phyloP scores from a whole-genome alignment of 2,329 filamentous ascomycete genomes.

The Pseudohalonectria lignicola region DNA sequence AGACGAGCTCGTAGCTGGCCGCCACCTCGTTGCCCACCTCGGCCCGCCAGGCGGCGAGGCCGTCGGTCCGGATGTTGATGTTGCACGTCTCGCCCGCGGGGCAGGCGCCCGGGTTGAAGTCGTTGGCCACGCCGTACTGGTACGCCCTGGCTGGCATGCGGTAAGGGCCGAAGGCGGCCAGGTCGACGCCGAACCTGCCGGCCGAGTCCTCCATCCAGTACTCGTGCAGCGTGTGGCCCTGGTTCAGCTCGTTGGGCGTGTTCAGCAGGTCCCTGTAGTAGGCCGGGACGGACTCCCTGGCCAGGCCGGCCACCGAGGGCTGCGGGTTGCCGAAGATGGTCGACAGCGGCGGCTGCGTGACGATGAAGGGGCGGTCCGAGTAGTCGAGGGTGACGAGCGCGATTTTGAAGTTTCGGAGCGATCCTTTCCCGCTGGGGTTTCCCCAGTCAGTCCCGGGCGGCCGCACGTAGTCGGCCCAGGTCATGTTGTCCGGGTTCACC shows the following conservation, averaged over 20 bases:
- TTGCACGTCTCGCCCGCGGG: slow-evolving; percentile 29
- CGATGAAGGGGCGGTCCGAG: slow-evolving; percentile 33
- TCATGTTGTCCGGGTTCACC: slow-evolving; percentile 43
- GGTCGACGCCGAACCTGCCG: slow-evolving; percentile 38
- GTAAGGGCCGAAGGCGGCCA: slow-evolving; percentile 41
- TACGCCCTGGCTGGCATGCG: slow-evolving; percentile 32
- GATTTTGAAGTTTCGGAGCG: slow-evolving; percentile 42
- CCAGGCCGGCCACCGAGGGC: slow-evolving; percentile 25
- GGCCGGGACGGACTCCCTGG: slow-evolving; percentile 31
- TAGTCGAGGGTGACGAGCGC: slow-evolving; percentile 42
- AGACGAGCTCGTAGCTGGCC: slow-evolving; percentile 35
- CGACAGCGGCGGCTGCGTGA: slow-evolving; percentile 31
- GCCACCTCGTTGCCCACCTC: slow-evolving; percentile 40
- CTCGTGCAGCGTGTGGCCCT: slow-evolving; percentile 41
- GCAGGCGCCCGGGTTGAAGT: slow-evolving; percentile 36
- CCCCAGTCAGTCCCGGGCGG: slow-evolving; percentile 37
- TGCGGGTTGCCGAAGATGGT: slow-evolving; percentile 40
- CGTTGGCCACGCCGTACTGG: slow-evolving; percentile 38
- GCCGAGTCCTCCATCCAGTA: slow-evolving; percentile 47
- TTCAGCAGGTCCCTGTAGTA: slow-evolving; percentile 42
- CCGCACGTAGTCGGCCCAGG: slow-evolving; percentile 33
- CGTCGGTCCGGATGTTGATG: slow-evolving; percentile 35
- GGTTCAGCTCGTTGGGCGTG: slow-evolving; percentile 34
- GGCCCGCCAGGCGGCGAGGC: slow-evolving; percentile 33
- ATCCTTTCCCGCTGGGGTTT: slow-evolving; percentile 29